Base-by-base conservation (phyloP, 306 rosid species). In the Pterocarpus santalinus region DNA sequence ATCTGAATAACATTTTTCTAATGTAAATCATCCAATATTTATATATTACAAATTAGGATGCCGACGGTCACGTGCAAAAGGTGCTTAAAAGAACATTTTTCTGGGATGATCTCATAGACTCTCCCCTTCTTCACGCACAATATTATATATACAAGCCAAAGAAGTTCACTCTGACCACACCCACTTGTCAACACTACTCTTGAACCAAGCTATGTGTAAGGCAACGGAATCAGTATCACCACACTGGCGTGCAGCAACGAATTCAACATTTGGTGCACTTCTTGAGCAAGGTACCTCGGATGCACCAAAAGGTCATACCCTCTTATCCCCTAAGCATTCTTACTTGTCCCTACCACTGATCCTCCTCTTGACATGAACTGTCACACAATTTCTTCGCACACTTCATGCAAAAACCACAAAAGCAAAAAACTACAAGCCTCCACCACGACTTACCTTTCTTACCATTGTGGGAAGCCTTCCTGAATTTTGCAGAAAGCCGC, bases 371-470 rank as follows among this genome's bases (percentile, higher is more conserved):
- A 16, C 32, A 55, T 55, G 32, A 32, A 55, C 7, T 5, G 2
- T 16, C 61, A 55, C 30, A 55, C 61, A 55, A 4, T 55, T 55
- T 16, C 61, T n/a, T 55, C 28, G 9, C 7, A n/a, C 53, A 47
- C 28, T 22, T 22, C 28, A 22, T 22, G 28, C 61, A 15, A 55
- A 55, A 16, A 5, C 1, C 8, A 6, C 61, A 16, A 55, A 55
- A n/a, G 28, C 28, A n/a, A 22, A 22, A 22, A n/a, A 47, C 53
- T 1, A 16, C n/a, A 55, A 30, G 28, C 85, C 79, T 66, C 91
- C 87, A 44, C 89, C 91, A 1, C 87, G 91, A 2, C 89, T 86
- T 3, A 67, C 64, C 52, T 79, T 73, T 17, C 51, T 66, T 16
- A 16, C 72, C 28, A 15, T 28, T 3, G 2, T 61, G 2, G 3